Evolutionary conservation across 495 filamentous ascomycete genomes (phyloP).

Genomic region (Penicillium canescens): DNA sequence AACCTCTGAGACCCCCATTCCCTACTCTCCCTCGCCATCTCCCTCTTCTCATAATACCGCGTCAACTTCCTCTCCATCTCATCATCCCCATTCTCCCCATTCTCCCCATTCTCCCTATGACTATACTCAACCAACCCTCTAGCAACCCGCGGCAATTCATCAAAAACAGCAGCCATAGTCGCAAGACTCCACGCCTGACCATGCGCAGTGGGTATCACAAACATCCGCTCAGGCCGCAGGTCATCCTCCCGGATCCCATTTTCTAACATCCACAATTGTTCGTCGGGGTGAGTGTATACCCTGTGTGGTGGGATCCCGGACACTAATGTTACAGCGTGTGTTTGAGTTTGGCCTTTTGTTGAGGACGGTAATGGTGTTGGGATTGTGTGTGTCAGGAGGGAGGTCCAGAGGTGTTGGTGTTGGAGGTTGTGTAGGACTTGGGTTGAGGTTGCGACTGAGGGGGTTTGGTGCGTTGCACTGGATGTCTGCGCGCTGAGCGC

Average conservation of each 20-base stretch:
- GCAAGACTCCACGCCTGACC: constrained; percentile 79
- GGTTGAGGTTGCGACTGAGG: constrained; percentile 54
- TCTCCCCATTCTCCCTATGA: neutral
- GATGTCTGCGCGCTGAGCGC: constrained; percentile 37
- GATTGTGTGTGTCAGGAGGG: constrained; percentile 44
- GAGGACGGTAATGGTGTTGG: constrained; percentile 42
- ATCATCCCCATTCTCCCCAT: neutral
- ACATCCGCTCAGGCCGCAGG: constrained; percentile 65
- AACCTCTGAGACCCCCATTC: constrained; percentile 65
- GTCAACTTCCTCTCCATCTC: constrained; percentile 34
- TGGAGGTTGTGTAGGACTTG: constrained; percentile 79
- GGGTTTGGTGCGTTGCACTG: constrained; percentile 22
- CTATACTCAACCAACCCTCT: constrained; percentile 16
- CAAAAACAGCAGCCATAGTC: constrained; percentile 77
- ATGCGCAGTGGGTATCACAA: constrained; percentile 83
- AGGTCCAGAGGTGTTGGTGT: constrained; percentile 85
- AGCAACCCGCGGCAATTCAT: constrained; percentile 32
- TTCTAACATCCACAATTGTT: constrained; percentile 78
- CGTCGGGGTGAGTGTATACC: constrained; percentile 90
- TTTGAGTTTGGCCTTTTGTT: constrained; percentile 18
- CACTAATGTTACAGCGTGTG: constrained; percentile 56
- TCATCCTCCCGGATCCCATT: constrained; percentile 46
- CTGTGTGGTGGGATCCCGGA: constrained; percentile 85
- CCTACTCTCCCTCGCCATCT: constrained; percentile 24
- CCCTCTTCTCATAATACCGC: constrained; percentile 41